Evolutionary conservation across 1,284 basidiomycete species (phyloP), one percentile per base, ranked within the genome.

Genomic region (Anthracocystis walkeri): DNA sequence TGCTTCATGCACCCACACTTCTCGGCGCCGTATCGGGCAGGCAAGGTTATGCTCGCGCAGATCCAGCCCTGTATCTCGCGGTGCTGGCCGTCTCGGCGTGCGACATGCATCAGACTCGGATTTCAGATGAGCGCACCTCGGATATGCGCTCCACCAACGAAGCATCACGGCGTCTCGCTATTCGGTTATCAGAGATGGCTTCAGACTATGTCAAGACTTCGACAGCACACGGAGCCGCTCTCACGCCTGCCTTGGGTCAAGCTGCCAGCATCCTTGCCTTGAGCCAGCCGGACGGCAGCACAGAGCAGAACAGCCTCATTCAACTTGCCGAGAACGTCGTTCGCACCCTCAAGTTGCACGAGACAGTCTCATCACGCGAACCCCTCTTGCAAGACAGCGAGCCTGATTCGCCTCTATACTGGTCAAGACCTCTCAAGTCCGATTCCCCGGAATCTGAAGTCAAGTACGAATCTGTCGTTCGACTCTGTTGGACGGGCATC

Each of bases 381-480:
- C 65, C 68, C 10, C 40, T 68, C 14, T 25, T 71, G 54, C 61
- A 63, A 23, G 64, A 71, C 27, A 62, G 64, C 56, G 74, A 76
- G 49, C 74, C 74, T 7, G 65, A 72, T 23, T 73, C 69, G 52
- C 58, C 58, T 25, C 40, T 69, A 16, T 77, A 77, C 46, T 77
- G 70, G 69, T 65, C 65, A 7, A n/a, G 70, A 25, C 75, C 75
- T 4, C 27, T 73, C 21, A 55, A 65, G 7, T 69, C 69, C 29
- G 56, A 60, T 16, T 69, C 69, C 16, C 58, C 69, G 23, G 70
- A 77, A 59, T 56, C 70, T 14, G 75, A 77, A 41, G 58, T 77
- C 65, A 77, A 73, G 75, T 77, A 73, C 54, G 75, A 77, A 16
- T 77, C 75, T 5, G 59, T 77, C 31, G 75, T 77, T 2, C 58